phyloP scores from a whole-genome alignment of 768 basidiomycete species.

The Podaxis sp. region DNA sequence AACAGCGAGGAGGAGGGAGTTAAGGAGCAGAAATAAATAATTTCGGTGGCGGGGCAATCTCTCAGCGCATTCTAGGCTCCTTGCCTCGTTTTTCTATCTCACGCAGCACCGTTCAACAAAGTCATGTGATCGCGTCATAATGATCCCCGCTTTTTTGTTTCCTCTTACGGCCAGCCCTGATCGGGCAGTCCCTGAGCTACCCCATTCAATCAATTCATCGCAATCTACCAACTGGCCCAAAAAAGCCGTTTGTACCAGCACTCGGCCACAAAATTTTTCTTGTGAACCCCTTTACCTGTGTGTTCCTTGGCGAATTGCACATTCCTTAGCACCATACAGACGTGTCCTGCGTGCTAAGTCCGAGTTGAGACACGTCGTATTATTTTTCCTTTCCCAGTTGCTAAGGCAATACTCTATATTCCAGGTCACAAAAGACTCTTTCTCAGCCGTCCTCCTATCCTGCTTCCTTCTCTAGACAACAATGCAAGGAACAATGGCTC shows the following conservation, averaged over 20 bases:
- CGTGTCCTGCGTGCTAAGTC: not conserved
- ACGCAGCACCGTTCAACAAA: conserved; percentile 40
- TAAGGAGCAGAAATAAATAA: conserved; percentile 28
- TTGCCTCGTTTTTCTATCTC: conserved; percentile 37
- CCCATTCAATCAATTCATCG: not conserved
- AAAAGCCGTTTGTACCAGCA: too few species aligned
- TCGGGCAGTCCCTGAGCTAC: not conserved
- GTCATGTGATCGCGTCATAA: conserved; percentile 42
- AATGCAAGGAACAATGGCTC: not conserved
- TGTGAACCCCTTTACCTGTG: too few species aligned
- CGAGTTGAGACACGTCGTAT: not conserved
- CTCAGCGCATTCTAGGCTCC: conserved; percentile 9
- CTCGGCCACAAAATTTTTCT: too few species aligned
- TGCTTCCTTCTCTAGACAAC: not conserved
- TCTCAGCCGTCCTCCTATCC: not conserved
- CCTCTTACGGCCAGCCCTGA: not conserved
- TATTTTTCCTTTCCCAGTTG: not conserved
- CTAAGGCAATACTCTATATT: not conserved
- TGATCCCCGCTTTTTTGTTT: conserved; percentile 7
- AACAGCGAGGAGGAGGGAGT: conserved; percentile 20
- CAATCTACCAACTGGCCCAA: too few species aligned
- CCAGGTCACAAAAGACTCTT: not conserved
- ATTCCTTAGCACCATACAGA: not conserved
- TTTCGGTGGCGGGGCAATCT: conserved; percentile 17
- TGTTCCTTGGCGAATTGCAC: not conserved